phyloP scores from a whole-genome alignment of 169 alveolate genomes.

The Hammondia hammondi region DNA sequence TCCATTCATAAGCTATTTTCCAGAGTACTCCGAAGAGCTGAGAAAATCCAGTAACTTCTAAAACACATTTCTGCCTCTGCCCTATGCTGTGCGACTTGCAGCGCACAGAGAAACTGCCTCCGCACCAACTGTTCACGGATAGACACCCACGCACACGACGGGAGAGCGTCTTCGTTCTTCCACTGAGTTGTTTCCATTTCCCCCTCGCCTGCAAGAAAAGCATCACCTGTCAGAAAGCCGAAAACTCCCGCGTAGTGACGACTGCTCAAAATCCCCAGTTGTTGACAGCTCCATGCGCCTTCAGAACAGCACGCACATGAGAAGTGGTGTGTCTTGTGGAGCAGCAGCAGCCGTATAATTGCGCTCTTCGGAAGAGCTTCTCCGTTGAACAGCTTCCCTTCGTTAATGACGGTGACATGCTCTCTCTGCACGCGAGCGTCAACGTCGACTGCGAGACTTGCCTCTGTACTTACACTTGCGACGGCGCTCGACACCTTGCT shows the following conservation, averaged over 20 bases:
- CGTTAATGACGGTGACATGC: too few species aligned
- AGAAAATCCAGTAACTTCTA: not conserved
- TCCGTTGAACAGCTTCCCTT: too few species aligned
- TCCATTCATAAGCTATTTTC: not conserved
- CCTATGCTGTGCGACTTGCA: not conserved
- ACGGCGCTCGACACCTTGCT: too few species aligned
- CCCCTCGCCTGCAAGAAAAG: not conserved
- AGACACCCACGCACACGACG: not conserved
- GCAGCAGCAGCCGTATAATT: not conserved
- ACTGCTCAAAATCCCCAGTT: not conserved
- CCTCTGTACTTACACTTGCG: too few species aligned
- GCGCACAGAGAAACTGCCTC: not conserved
- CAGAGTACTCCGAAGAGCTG: not conserved
- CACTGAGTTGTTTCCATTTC: not conserved
- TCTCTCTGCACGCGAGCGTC: too few species aligned
- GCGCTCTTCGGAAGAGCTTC: not conserved
- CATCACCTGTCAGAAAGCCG: not conserved
- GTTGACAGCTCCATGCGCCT: not conserved
- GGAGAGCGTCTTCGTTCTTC: not conserved
- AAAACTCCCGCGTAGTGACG: not conserved
- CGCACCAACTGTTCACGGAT: conserved; percentile 7
- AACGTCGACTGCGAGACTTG: too few species aligned
- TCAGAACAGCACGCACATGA: not conserved
- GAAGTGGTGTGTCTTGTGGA: conserved; percentile 17
- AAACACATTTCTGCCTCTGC: conserved; percentile 34